phyloP scores from a whole-genome alignment of 345 rosid species.

The Syzygium aqueum region DNA sequence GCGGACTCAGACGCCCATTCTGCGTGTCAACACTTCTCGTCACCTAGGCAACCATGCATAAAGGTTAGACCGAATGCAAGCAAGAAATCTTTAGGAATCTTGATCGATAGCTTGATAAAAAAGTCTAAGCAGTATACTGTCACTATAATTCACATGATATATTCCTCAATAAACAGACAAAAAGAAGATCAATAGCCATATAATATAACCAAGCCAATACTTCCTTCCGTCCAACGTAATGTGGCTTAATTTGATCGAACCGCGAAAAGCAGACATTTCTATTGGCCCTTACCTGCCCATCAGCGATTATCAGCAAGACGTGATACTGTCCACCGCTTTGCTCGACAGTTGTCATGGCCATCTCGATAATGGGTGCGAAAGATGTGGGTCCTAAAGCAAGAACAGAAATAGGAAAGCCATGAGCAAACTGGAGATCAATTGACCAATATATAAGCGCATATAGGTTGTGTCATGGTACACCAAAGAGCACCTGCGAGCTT shows the following conservation, averaged over 20 bases:
- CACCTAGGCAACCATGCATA: constrained; percentile 10
- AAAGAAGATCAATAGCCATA: neutral
- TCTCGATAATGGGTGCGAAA: constrained; percentile 37
- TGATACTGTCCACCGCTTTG: constrained; percentile 43
- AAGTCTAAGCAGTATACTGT: neutral
- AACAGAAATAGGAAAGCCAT: neutral
- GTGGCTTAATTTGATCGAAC: neutral
- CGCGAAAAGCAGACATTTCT: neutral
- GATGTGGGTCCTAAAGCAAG: constrained; percentile 30
- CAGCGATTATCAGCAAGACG: constrained; percentile 39
- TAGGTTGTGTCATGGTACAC: neutral
- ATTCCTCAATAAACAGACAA: neutral
- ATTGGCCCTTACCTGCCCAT: constrained; percentile 29
- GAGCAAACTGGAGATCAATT: neutral
- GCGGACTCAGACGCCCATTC: constrained; percentile 29
- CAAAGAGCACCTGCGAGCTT: constrained; percentile 59
- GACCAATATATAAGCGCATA: neutral
- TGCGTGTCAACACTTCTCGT: constrained; percentile 38
- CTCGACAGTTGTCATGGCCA: constrained; percentile 42
- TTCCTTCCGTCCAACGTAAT: neutral
- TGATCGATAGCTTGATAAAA: neutral
- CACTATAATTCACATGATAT: neutral
- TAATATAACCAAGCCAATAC: neutral
- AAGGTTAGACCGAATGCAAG: neutral
- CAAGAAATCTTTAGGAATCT: neutral